phyloP scores from a whole-genome alignment of 352 stramenopile species.

The Pythium brassicae region DNA sequence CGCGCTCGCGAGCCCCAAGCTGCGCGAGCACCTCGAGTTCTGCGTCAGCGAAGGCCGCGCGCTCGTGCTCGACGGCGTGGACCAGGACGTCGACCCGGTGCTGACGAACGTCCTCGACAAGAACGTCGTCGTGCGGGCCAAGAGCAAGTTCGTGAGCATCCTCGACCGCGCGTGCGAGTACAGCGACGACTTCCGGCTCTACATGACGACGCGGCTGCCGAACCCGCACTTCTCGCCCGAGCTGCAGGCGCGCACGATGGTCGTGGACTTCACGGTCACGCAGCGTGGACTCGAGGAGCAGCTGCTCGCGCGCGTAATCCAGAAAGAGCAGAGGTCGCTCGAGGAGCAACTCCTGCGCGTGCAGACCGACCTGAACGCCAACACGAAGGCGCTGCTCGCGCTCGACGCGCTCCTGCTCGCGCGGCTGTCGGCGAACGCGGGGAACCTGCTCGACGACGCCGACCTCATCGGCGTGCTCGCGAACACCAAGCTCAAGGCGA shows the following conservation, averaged over 20 bases:
- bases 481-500: constrained; percentile 88
- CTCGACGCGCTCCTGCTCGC: constrained; percentile 87
- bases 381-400: constrained; percentile 83
- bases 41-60: constrained; percentile 85
- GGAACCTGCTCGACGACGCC: constrained; percentile 86
- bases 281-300: constrained; percentile 89
- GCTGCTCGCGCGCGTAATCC: constrained; percentile 87
- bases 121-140: constrained; percentile 52
- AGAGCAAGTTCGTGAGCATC: constrained; percentile 64
- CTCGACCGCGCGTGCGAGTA: constrained; percentile 67
- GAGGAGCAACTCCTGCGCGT: constrained; percentile 89
- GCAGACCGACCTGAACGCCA: constrained; percentile 77
- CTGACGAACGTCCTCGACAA: constrained; percentile 66
- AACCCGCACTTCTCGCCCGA: constrained; percentile 75
- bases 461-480: constrained; percentile 85
- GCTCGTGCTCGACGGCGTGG: constrained; percentile 78
- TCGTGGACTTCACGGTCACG: constrained; percentile 92
- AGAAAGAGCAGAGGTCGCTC: constrained; percentile 86
- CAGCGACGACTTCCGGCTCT: constrained; percentile 60
- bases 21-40: constrained; percentile 84
- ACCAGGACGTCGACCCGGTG: constrained; percentile 55
- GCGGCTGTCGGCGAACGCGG: constrained; percentile 78
- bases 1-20: constrained; percentile 53
- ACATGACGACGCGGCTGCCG: constrained; percentile 57
- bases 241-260: constrained; percentile 54